A percentile compares a stretch with the other conserved stretches of the same genome.
phyloP scores from a whole-genome alignment of 2,329 filamentous ascomycete genomes.

The Cytospora paraplurivora region DNA sequence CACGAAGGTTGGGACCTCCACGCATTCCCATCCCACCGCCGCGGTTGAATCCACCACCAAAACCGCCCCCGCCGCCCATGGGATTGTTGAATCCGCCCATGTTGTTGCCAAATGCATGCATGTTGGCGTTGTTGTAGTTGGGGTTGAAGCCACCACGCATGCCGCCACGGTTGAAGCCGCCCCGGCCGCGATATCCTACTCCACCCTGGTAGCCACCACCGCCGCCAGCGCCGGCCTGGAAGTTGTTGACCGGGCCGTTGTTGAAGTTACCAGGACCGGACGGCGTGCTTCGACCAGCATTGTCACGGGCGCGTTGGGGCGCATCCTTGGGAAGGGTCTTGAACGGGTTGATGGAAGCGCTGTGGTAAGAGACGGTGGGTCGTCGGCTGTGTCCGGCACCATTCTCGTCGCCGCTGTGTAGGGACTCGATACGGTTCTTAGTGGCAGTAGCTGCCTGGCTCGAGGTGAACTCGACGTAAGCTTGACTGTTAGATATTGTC shows the following conservation, averaged over 20 bases:
- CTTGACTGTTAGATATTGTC: constrained; percentile 54
- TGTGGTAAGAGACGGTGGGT: constrained; percentile 69
- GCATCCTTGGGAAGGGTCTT: constrained; percentile 88
- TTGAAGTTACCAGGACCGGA: constrained; percentile 49
- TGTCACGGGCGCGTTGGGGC: constrained; percentile 69
- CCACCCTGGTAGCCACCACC: constrained; percentile 45
- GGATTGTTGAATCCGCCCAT: constrained; percentile 39
- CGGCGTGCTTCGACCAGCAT: constrained; percentile 53
- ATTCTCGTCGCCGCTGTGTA: constrained; percentile 50
- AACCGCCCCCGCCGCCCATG: constrained; percentile 54
- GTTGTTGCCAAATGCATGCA: constrained; percentile 28
- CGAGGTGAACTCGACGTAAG: constrained; percentile 82
- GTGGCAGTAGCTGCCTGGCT: constrained; percentile 82
- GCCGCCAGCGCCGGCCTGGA: constrained; percentile 45
- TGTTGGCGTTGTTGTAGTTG: constrained; percentile 47
- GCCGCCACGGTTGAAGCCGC: constrained; percentile 51
- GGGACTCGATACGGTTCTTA: constrained; percentile 77
- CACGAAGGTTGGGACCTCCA: constrained; percentile 51
- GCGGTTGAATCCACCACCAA: constrained; percentile 51
- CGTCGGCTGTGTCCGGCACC: constrained; percentile 61
- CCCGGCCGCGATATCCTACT: constrained; percentile 55
- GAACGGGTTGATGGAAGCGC: constrained; percentile 81
- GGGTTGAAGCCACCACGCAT: constrained; percentile 48
- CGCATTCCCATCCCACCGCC: constrained; percentile 51
- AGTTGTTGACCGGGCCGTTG: constrained; percentile 44